A percentile compares a stretch with the other conserved stretches of the same genome.
These are phyloP conservation scores for Emmonsiellopsis sp. DNA, from an alignment of 2,329 filamentous ascomycete genomes.

Conservation along the genomic window DNA sequence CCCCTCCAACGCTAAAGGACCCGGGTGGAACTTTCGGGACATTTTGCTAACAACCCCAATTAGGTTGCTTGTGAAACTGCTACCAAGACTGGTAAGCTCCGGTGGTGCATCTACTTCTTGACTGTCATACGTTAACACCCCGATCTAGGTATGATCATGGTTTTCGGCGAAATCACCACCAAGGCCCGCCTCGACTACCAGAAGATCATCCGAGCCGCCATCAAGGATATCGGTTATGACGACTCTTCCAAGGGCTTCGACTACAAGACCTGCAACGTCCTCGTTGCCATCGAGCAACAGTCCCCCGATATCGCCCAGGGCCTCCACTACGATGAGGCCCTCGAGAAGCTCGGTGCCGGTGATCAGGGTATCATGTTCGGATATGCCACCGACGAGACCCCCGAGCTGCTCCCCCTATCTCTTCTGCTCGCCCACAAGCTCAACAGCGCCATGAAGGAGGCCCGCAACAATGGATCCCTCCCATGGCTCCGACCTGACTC, in stretches of 20 bases:
- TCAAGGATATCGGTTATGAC: constrained; percentile 99
- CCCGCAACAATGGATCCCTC: constrained; percentile 76
- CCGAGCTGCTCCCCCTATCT: constrained; percentile 91
- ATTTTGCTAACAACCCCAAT: neutral
- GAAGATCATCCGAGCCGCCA: constrained; percentile 84
- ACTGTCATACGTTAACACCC: constrained; percentile 9
- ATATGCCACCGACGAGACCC: constrained; percentile 98
- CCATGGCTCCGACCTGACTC: constrained; percentile 97
- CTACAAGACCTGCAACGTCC: constrained; percentile 99
- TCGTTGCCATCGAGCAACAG: constrained; percentile 98
- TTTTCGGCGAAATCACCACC: constrained; percentile 97
- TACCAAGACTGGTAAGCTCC: constrained; percentile 80
- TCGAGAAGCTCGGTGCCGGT: constrained; percentile 96
- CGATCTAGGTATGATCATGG: constrained; percentile 72
- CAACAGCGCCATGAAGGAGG: constrained; percentile 86
- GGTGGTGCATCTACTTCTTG: constrained; percentile 1
- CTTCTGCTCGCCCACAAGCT: constrained; percentile 93
- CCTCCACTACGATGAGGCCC: constrained; percentile 94
- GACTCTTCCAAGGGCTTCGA: constrained; percentile 96
- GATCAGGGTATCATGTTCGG: constrained; percentile 99
- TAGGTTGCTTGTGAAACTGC: constrained; percentile 92
- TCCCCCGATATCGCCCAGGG: constrained; percentile 98
- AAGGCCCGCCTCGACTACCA: constrained; percentile 96
- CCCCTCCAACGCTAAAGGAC: constrained; percentile 5
- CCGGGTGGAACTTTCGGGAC: neutral